Percentiles rank a stretch among this genome's conserved stretches.
phyloP scores from a whole-genome alignment of 352 stramenopile species.

The Pythium periplocum region DNA sequence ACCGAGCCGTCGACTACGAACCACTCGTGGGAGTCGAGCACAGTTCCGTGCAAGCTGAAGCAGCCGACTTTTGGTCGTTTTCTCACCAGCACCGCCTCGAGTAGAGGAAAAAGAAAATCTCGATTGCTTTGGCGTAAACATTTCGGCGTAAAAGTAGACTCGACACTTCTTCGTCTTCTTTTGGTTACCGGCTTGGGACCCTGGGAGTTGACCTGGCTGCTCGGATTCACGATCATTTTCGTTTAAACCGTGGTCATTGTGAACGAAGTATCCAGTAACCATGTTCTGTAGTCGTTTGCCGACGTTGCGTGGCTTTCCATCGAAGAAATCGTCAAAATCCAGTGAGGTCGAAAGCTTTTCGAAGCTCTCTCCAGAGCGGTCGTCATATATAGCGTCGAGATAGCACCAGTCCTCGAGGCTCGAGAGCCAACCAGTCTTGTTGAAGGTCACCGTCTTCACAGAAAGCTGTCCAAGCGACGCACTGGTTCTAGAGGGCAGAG shows the following conservation, averaged over 20 bases:
- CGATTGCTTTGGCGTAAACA: constrained; percentile 16
- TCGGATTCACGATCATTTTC: background rate
- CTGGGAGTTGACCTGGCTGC: background rate
- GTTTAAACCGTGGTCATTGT: background rate
- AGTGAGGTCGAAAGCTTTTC: constrained; percentile 22
- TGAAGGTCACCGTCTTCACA: constrained; percentile 21
- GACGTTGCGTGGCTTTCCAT: constrained; percentile 9
- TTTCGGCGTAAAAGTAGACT: constrained; percentile 24
- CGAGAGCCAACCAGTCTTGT: constrained; percentile 9
- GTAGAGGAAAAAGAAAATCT: constrained; percentile 7
- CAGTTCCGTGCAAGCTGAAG: constrained; percentile 12
- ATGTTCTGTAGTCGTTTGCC: constrained; percentile 19
- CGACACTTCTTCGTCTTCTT: background rate
- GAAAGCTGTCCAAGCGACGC: constrained; percentile 9
- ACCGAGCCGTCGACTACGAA: constrained; percentile 52
- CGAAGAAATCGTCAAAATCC: constrained; percentile 8
- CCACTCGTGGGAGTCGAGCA: constrained; percentile 31
- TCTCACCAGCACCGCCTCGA: background rate
- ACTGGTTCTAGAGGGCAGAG: background rate
- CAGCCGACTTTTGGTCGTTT: constrained; percentile 13
- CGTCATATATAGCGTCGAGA: constrained; percentile 12
- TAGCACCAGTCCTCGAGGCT: constrained; percentile 24
- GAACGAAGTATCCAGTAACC: constrained; percentile 5
- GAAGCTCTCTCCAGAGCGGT: constrained; percentile 8
- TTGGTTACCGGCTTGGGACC: background rate